phyloP scores from a whole-genome alignment of 306 rosid genomes.

The Casuarina equisetifolia region DNA sequence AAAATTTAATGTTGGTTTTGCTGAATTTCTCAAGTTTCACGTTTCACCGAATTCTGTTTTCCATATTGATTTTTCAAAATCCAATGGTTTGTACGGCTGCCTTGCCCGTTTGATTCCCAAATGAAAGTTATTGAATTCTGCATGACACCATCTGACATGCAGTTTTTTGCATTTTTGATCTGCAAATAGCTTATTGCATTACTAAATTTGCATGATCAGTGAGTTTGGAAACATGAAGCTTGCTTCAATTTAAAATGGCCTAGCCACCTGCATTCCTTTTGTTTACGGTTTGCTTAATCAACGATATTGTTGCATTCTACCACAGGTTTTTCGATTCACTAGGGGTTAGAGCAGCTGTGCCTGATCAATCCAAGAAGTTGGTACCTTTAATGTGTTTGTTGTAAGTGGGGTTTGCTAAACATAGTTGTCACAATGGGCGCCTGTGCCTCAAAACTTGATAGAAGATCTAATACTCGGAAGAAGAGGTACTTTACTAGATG shows the following conservation, averaged over 20 bases:
- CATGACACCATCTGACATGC: not conserved
- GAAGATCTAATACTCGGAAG: slow-evolving; percentile 21
- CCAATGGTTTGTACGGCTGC: not conserved
- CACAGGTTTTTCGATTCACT: slow-evolving; percentile 22
- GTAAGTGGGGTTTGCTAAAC: slow-evolving; percentile 34
- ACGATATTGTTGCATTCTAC: slow-evolving; percentile 19
- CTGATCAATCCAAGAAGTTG: not conserved
- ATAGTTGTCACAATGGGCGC: slow-evolving; percentile 56
- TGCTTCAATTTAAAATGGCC: not conserved
- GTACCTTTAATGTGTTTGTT: slow-evolving; percentile 2
- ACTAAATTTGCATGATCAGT: not conserved
- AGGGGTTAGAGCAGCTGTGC: slow-evolving; percentile 14
- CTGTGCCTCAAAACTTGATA: slow-evolving; percentile 57
- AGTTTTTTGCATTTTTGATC: not conserved
- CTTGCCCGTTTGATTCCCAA: slow-evolving; percentile 7
- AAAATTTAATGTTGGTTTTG: not conserved
- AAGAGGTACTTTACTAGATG: slow-evolving; percentile 39
- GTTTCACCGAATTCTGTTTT: not conserved
- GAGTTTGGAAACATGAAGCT: not conserved
- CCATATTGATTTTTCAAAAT: not conserved
- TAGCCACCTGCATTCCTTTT: slow-evolving; percentile 16
- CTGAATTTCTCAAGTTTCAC: not conserved
- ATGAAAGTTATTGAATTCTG: not conserved
- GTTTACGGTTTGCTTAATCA: not conserved
- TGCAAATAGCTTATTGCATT: not conserved